Base-by-base conservation (phyloP, 345 rosid genomes). In the Heritiera littoralis region DNA sequence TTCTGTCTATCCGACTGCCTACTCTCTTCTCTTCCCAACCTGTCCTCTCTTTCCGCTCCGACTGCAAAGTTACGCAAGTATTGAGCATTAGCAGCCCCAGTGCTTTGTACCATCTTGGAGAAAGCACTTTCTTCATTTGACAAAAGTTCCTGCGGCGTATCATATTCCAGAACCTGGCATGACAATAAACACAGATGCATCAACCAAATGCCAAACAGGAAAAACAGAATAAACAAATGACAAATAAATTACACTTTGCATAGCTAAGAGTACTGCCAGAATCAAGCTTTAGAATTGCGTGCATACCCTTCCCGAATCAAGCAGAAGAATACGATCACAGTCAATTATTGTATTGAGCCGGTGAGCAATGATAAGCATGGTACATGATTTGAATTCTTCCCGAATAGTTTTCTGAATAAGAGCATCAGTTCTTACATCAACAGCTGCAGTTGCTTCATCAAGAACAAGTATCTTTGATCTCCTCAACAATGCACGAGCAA, bases 371-470 rank as follows among this genome's bases (percentile, higher is more conserved):
- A 96, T 90, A 43, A 96, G 90, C 99, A 96, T 96, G 3, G 99
- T 94, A 82, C 99, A 96, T 5, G 97, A 87, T 82, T 84, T 96
- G 79, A 96, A 96, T 80, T 96, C 99, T 86, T 96, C 99, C 75
- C 99, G 87, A 73, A 96, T 96, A 15, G 99, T 96, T 87, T 94
- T 94, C 88, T 96, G 99, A 79, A 96, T 96, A 78, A 96, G 90
- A 74, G 98, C 97, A 87, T 96, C 99, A 7, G 99, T 96, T 84
- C 99, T 89, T 43, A 96, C 99, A 80, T 96, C 99, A 71, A 96
- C 99, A 81, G 99, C 98, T 58, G 99, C 99, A 74, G 99, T 96
- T 72, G 99, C 99, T 87, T 96, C 99, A 83, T 96, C 99, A 45
- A 96, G 99, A 32, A 94, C 93, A 67, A 96, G 97, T 85, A 96